These are phyloP conservation scores for Heliamphora pulchella DNA, from an alignment of 179 eudicot genomes.

Conservation along the genomic window DNA sequence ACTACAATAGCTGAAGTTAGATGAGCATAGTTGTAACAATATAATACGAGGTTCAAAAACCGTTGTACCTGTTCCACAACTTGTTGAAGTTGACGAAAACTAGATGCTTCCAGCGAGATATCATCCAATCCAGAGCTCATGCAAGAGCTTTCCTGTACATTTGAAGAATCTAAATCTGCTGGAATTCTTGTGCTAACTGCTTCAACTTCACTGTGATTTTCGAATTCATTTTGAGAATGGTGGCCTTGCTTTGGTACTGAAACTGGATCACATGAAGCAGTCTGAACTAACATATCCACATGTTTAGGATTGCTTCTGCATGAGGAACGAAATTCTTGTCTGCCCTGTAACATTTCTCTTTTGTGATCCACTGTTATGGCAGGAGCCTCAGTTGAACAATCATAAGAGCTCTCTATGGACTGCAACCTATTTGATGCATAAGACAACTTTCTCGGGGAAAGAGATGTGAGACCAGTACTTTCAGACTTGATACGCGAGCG, in stretches of 20 bases:
- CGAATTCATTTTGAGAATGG: constrained; percentile 27
- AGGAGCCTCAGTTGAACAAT: constrained; percentile 35
- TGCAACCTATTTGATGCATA: constrained; percentile 40
- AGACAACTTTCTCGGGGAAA: constrained; percentile 45
- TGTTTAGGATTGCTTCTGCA: constrained; percentile 24
- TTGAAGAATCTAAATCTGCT: constrained; percentile 45
- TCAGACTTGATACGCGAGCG: constrained; percentile 41
- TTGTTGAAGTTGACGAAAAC: constrained; percentile 83
- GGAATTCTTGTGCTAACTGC: constrained; percentile 24
- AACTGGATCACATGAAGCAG: constrained; percentile 25
- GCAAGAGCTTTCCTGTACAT: constrained; percentile 53
- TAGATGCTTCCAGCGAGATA: constrained; percentile 61
- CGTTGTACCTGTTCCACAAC: constrained; percentile 73
- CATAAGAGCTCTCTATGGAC: constrained; percentile 31
- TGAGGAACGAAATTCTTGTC: constrained; percentile 22
- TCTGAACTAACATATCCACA: constrained; percentile 23
- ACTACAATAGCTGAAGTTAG: not conserved
- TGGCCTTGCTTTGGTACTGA: constrained; percentile 29
- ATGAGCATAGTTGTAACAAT: not conserved
- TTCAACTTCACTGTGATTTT: constrained; percentile 26
- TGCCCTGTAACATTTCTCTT: constrained; percentile 29
- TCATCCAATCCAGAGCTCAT: constrained; percentile 58
- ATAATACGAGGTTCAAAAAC: not conserved
- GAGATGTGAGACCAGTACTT: constrained; percentile 31
- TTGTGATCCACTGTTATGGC: constrained; percentile 31